Conservation (phyloP, 768 basidiomycete species). For the Daedalea quercina region DNA sequence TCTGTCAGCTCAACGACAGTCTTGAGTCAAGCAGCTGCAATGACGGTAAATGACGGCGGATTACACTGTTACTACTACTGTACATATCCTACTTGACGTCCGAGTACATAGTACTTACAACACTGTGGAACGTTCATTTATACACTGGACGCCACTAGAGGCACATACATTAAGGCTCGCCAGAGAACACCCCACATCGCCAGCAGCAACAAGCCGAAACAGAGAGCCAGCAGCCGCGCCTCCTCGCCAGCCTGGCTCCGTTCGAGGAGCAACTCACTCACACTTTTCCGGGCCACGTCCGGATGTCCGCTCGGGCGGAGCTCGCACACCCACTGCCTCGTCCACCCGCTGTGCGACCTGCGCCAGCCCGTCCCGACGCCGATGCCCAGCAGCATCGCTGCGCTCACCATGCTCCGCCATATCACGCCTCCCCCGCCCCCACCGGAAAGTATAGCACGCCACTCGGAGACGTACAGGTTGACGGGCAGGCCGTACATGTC, state of each 20-base stretch:
- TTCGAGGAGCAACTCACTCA: constrained; percentile 45
- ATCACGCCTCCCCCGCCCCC: constrained; percentile 2
- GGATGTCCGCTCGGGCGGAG: constrained; percentile 31
- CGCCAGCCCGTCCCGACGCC: constrained; percentile 2
- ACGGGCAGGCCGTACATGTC: constrained; percentile 63
- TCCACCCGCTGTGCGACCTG: constrained; percentile 7
- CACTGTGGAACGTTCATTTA: background rate
- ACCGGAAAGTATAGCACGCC: constrained; percentile 35
- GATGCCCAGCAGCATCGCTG: constrained; percentile 3
- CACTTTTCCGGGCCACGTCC: constrained; percentile 30
- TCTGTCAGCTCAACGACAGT: too few species aligned
- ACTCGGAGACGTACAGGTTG: constrained; percentile 45
- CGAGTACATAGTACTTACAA: too few species aligned
- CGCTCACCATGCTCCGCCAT: background rate
- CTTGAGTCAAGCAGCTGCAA: too few species aligned
- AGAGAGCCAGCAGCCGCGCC: constrained; percentile 52
- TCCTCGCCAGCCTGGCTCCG: constrained; percentile 63
- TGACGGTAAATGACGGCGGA: too few species aligned
- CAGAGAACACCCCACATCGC: constrained; percentile 41
- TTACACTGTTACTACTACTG: too few species aligned
- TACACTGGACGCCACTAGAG: background rate
- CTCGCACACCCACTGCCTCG: constrained; percentile 23
- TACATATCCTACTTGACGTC: too few species aligned
- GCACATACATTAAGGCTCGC: background rate
- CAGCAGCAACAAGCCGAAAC: constrained; percentile 39